Evolutionary conservation across 352 stramenopile genomes (phyloP).

Genomic region (Pythium chondricola): DNA sequence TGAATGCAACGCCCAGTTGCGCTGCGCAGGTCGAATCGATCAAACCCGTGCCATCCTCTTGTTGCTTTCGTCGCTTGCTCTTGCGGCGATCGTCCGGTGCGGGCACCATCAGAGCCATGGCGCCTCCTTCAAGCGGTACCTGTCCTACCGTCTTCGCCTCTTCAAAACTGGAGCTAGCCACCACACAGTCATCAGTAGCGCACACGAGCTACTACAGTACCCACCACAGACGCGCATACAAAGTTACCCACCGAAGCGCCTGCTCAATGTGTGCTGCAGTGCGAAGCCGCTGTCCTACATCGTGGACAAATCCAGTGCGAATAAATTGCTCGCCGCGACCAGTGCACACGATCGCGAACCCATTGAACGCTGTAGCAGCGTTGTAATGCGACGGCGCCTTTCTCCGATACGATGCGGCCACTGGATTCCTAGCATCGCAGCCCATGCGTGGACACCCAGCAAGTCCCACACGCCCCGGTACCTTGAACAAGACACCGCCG

Average conservation of each 20-base stretch:
- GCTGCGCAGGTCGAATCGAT: no score
- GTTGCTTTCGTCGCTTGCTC: no score
- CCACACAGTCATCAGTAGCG: no score
- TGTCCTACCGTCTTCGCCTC: constrained; percentile 24
- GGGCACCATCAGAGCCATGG: constrained; percentile 25
- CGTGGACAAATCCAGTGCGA: constrained; percentile 35
- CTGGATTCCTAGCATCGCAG: constrained; percentile 36
- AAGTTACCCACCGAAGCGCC: constrained; percentile 13
- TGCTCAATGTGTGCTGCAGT: constrained; percentile 27
- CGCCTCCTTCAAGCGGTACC: constrained; percentile 46
- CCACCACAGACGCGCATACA: no score
- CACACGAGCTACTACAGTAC: no score
- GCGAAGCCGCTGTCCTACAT: no score
- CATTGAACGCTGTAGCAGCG: constrained; percentile 13
- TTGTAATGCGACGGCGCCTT: not conserved
- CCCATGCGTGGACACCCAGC: constrained; percentile 62
- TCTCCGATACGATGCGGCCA: constrained; percentile 11
- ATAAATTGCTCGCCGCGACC: constrained; percentile 70
- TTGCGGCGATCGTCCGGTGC: no score
- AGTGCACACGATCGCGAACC: constrained; percentile 47
- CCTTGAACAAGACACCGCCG: constrained; percentile 59
- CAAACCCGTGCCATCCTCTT: no score
- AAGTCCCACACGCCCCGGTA: constrained; percentile 54
- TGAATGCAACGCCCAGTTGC: constrained; percentile 53
- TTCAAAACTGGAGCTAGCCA: constrained; percentile 20